Percentiles rank a stretch among this genome's conserved stretches.
phyloP scores from a whole-genome alignment of 2,329 filamentous ascomycete species.

The Incumbomyces delicatus region DNA sequence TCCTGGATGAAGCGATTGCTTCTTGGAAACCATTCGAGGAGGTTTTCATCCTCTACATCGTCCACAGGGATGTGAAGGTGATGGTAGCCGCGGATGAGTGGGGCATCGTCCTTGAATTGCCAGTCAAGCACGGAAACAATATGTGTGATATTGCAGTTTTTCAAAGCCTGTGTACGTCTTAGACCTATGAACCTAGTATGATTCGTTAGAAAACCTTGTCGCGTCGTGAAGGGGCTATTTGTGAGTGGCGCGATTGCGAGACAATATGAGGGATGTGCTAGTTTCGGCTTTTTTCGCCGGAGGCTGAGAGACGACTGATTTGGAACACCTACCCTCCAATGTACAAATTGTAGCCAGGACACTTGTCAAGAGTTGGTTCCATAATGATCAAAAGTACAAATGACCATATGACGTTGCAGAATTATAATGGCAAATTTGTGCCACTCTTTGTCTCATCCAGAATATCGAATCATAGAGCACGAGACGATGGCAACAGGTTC shows the following conservation, averaged over 20 bases:
- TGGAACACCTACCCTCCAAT: conserved; percentile 57
- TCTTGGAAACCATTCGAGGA: conserved; percentile 68
- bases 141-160: conserved; percentile 71
- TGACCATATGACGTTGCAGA: not conserved
- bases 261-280: too few species aligned
- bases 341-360: conserved; percentile 63
- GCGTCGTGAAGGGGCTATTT: too few species aligned
- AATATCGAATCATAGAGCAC: too few species aligned
- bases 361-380: conserved; percentile 19
- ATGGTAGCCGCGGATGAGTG: conserved; percentile 51
- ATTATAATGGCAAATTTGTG: too few species aligned
- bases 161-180: conserved; percentile 59
- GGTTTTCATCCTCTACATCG: conserved; percentile 80
- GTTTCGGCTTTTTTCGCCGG: too few species aligned
- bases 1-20: conserved; percentile 76
- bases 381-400: conserved; percentile 6
- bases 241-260: too few species aligned
- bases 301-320: too few species aligned
- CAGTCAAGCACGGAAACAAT: conserved; percentile 72
- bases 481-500: too few species aligned
- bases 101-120: conserved; percentile 40
- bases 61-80: conserved; percentile 78
- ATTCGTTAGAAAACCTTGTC: too few species aligned
- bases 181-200: conserved; percentile 64
- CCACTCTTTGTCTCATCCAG: too few species aligned